These are phyloP conservation scores for Penicillium arizonense DNA, from an alignment of 495 filamentous ascomycete species.

Conservation along the genomic window DNA sequence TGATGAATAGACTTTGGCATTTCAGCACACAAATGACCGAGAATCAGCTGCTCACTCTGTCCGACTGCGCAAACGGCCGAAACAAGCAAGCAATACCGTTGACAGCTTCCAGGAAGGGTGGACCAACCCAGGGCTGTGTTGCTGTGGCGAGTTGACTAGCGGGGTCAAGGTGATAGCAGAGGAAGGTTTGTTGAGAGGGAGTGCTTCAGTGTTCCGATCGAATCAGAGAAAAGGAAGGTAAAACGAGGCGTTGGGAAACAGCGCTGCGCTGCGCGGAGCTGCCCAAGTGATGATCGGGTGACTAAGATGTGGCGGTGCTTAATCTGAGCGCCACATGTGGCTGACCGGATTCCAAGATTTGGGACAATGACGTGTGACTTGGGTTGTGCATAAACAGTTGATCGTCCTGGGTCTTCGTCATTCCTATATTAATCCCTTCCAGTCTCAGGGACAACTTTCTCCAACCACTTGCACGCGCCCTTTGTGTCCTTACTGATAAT, in stretches of 20 bases:
- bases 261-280: constrained; percentile 5
- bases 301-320: constrained; percentile 16
- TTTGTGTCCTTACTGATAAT: background rate
- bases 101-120: constrained; percentile 32
- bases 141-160: background rate
- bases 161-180: background rate
- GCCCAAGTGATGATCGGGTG: constrained; percentile 22
- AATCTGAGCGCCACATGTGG: constrained; percentile 10
- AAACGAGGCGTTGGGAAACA: constrained; percentile 11
- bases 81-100: constrained; percentile 21
- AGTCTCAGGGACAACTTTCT: background rate
- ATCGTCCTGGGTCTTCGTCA: background rate
- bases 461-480: background rate
- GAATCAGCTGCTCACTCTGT: background rate
- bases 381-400: background rate
- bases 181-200: background rate
- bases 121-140: constrained; percentile 28
- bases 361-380: constrained; percentile 12
- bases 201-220: background rate
- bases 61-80: constrained; percentile 19
- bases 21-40: constrained; percentile 27
- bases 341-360: constrained; percentile 13
- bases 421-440: constrained; percentile 8
- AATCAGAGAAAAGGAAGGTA: constrained; percentile 1
- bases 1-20: constrained; percentile 45